Base-by-base conservation (phyloP, 2,329 filamentous ascomycete genomes). In the Cladorrhinum sp. region DNA sequence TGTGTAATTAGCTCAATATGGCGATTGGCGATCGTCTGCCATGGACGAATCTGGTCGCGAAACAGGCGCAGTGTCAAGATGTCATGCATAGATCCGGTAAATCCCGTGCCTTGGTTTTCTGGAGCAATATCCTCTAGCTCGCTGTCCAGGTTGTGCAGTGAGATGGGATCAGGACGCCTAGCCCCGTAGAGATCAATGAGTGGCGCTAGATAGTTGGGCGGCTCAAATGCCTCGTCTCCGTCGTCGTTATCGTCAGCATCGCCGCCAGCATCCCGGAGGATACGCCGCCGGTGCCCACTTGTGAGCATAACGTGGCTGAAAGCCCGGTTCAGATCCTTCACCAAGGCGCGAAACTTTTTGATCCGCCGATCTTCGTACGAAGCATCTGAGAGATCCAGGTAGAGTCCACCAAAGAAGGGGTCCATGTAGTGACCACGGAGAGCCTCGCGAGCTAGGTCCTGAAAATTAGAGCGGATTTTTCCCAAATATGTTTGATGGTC, bases 41-140 rank as follows among this genome's bases (percentile, higher is more conserved):
- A 81, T 0, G 74, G 76, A 3, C 60, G 49, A 0, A 74, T 67
- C 29, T 79, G 75, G 7, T 68, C 66, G 25, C 72, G 71, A 64
- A 81, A 80, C 1, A 80, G 64, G 27, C 75, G 68, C 2, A 77
- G 66, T 0, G 69, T 73, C 3, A 80, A 67, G 0, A 73, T 69
- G 13, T 68, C 67, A 41, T 76, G 79, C 0, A 72, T 67, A 0
- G 69, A 69, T 0, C 76, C 76, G 0, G 77, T 75, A 20, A 79
- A 74, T 50, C 78, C 76, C 1, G 60, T 70, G 1, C 77, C 78
- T 57, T 76, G 76, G 32, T 78, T 77, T 0, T 60, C 63, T 0
- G 73, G 70, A 1, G 74, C 75, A 6, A 73, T 62, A 2, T 41
- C 56, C 60, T 76, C 67, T 0, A 80, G 64, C 7, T 76, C 64